A percentile compares a stretch with the other conserved stretches of the same genome.
phyloP scores from a whole-genome alignment of 164 flowering plant genomes.

The Annona cherimola region DNA sequence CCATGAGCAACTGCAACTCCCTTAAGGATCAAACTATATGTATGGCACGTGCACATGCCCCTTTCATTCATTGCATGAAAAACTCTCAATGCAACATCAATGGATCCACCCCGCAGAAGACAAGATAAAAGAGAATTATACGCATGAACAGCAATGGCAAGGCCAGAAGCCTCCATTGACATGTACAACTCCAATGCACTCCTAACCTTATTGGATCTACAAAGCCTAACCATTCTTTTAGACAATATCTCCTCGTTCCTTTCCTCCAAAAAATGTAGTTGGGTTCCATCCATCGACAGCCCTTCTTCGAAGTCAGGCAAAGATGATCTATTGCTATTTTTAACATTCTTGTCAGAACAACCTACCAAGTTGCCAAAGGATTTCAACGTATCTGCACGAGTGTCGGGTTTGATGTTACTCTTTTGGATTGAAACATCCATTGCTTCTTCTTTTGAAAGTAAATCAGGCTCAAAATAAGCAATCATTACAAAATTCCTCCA shows the following conservation, averaged over 20 bases:
- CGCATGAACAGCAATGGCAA: slow-evolving; percentile 58
- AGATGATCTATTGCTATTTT: slow-evolving; percentile 3
- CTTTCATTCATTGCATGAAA: slow-evolving; percentile 54
- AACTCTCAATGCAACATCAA: slow-evolving; percentile 46
- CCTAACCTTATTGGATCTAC: slow-evolving; percentile 59
- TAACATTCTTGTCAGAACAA: slow-evolving; percentile 12
- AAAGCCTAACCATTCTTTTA: slow-evolving; percentile 58
- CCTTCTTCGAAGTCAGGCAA: slow-evolving; percentile 3
- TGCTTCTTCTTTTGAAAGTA: slow-evolving; percentile 21
- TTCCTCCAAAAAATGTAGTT: slow-evolving; percentile 66
- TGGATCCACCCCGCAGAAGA: slow-evolving; percentile 51
- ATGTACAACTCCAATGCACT: slow-evolving; percentile 60
- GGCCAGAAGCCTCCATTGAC: slow-evolving; percentile 61
- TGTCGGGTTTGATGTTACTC: slow-evolving; percentile 16
- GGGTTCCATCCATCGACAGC: slow-evolving; percentile 15
- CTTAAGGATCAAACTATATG: slow-evolving; percentile 73
- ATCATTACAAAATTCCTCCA: slow-evolving; percentile 7
- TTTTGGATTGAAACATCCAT: neutral
- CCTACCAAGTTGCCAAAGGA: slow-evolving; percentile 13
- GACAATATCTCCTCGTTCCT: slow-evolving; percentile 60
- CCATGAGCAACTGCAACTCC: slow-evolving; percentile 49
- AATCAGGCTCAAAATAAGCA: slow-evolving; percentile 22
- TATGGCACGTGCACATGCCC: slow-evolving; percentile 50
- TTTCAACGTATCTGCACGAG: slow-evolving; percentile 15
- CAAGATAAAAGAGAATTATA: slow-evolving; percentile 77